These are phyloP conservation scores for Rhynchosporium agropyri DNA, from an alignment of 2,329 filamentous ascomycete genomes.

Conservation along the genomic window DNA sequence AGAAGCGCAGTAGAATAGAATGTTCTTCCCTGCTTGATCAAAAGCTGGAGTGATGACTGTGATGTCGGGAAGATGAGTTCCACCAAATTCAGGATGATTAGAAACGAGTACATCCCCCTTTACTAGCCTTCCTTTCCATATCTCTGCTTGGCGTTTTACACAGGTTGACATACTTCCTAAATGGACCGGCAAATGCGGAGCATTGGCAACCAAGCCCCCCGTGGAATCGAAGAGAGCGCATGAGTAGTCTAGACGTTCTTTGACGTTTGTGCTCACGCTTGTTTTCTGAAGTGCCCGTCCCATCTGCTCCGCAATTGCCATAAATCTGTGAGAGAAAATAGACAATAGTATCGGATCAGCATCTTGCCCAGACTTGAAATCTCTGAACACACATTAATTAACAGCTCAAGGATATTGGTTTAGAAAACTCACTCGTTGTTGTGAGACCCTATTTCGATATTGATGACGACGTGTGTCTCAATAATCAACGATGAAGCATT, in stretches of 20 bases:
- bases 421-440: slow-evolving; percentile 48
- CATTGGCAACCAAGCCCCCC: slow-evolving; percentile 76
- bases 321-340: slow-evolving; percentile 81
- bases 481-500: slow-evolving; percentile 75
- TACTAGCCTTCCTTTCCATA: slow-evolving; percentile 78
- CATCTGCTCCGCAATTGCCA: slow-evolving; percentile 87
- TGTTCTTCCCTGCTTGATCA: slow-evolving; percentile 63
- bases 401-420: neutral
- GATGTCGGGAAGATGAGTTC: slow-evolving; percentile 82
- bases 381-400: slow-evolving; percentile 18
- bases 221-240: slow-evolving; percentile 79
- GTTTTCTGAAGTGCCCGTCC: slow-evolving; percentile 78
- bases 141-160: slow-evolving; percentile 74
- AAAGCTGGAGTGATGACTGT: slow-evolving; percentile 82
- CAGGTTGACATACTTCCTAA: slow-evolving; percentile 57
- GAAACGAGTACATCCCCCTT: slow-evolving; percentile 81
- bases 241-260: slow-evolving; percentile 81
- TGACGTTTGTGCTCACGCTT: slow-evolving; percentile 77
- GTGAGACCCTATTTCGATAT: slow-evolving; percentile 59
- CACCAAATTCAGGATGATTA: slow-evolving; percentile 83
- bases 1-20: slow-evolving; percentile 79
- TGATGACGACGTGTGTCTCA: slow-evolving; percentile 86
- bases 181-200: slow-evolving; percentile 80
- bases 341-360: slow-evolving; percentile 77
- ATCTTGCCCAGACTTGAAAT: slow-evolving; percentile 43